Percentiles rank a stretch among this genome's conserved stretches.
phyloP scores from a whole-genome alignment of 768 basidiomycete species.

The Boletus patriciae region DNA sequence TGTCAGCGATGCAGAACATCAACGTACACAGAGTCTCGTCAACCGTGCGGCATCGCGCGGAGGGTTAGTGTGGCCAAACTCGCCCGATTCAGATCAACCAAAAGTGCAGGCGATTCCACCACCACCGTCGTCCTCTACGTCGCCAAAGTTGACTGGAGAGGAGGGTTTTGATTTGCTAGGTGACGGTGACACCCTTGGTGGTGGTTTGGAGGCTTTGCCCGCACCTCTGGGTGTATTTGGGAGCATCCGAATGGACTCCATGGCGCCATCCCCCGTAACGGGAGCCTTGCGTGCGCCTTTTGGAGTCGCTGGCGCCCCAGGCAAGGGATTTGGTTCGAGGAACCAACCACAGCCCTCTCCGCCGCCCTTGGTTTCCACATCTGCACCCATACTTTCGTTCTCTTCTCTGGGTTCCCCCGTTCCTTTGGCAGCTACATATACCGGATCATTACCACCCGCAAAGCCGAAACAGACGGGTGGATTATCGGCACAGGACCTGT shows the following conservation, averaged over 20 bases:
- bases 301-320: slow-evolving; percentile 2
- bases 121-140: slow-evolving; percentile 18
- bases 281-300: not conserved
- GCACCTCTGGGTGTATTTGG: not conserved
- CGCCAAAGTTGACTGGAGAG: slow-evolving; percentile 2
- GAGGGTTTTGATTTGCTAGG: slow-evolving; percentile 22
- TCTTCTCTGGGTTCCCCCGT: slow-evolving; percentile 7
- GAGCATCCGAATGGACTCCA: not conserved
- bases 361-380: slow-evolving; percentile 4
- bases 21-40: slow-evolving; percentile 58
- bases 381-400: slow-evolving; percentile 20
- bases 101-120: slow-evolving; percentile 31
- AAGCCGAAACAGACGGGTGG: slow-evolving; percentile 45
- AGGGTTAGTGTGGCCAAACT: slow-evolving; percentile 41
- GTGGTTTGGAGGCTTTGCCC: not conserved
- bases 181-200: slow-evolving; percentile 1
- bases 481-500: slow-evolving; percentile 79
- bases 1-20: slow-evolving; percentile 47
- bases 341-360: slow-evolving; percentile 22
- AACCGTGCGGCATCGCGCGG: slow-evolving; percentile 53
- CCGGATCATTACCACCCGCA: slow-evolving; percentile 5
- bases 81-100: slow-evolving; percentile 17
- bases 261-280: not conserved
- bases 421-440: slow-evolving; percentile 14
- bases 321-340: slow-evolving; percentile 1